A percentile compares a stretch with the other conserved stretches of the same genome.
These are phyloP conservation scores for Ophiostoma ips DNA, from an alignment of 2,329 filamentous ascomycete species.

Conservation along the genomic window DNA sequence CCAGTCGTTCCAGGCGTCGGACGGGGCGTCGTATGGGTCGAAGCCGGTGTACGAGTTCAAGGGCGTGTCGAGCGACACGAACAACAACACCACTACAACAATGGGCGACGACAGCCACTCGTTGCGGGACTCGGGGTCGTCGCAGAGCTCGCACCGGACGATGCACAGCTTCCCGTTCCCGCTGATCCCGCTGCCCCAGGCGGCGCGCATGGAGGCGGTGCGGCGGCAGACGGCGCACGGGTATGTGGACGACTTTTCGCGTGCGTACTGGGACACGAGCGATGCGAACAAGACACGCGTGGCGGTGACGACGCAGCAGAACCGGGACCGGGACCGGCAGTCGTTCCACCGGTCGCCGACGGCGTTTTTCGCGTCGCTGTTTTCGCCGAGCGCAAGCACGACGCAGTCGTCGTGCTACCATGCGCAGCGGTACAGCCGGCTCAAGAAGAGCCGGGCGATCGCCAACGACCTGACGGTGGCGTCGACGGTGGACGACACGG, in stretches of 20 bases:
- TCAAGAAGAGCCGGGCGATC: conserved; percentile 1
- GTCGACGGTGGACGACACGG: background rate
- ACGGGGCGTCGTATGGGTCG: background rate
- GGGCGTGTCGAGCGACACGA: background rate
- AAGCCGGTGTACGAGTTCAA: conserved; percentile 5
- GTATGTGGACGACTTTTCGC: background rate
- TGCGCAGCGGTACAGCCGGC: background rate
- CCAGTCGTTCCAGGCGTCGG: conserved; percentile 5
- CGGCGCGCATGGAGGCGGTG: conserved; percentile 18
- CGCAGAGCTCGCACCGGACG: conserved; percentile 9
- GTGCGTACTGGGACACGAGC: background rate
- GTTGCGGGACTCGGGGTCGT: conserved; percentile 8
- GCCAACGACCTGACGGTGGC: conserved; percentile 3
- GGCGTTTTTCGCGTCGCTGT: background rate
- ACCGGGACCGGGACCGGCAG: background rate
- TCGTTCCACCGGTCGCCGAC: background rate
- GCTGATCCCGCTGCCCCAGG: conserved; percentile 20
- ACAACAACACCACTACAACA: background rate
- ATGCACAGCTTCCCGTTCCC: conserved; percentile 18
- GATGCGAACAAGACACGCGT: background rate
- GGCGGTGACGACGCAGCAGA: too few species aligned
- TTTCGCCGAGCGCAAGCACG: background rate
- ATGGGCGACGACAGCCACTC: background rate
- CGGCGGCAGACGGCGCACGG: background rate
- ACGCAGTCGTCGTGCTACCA: conserved; percentile 1